Conservation (phyloP, 345 rosid genomes). For the Sonneratia caseolaris region DNA sequence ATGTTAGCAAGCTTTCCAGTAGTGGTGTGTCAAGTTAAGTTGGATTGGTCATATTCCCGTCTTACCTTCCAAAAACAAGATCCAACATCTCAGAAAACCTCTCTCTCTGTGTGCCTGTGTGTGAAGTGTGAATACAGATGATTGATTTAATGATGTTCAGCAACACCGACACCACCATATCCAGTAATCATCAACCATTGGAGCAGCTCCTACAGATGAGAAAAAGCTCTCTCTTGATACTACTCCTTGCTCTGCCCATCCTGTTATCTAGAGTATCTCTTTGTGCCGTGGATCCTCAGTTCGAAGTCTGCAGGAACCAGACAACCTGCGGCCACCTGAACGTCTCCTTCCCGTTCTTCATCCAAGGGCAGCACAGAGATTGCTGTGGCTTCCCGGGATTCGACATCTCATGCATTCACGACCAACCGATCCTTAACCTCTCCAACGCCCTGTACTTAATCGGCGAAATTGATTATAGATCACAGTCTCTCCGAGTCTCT, state of each 20-base stretch:
- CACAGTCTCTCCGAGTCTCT: constrained; percentile 31
- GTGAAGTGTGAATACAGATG: background rate
- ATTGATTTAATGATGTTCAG: background rate
- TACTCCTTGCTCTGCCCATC: constrained; percentile 3
- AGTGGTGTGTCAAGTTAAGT: background rate
- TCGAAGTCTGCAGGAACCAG: constrained; percentile 17
- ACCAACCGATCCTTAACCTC: constrained; percentile 20
- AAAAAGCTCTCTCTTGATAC: background rate
- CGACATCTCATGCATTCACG: constrained; percentile 20
- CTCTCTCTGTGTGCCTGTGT: background rate
- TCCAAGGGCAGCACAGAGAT: constrained; percentile 13
- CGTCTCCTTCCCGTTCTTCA: constrained; percentile 31
- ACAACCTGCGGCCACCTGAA: constrained; percentile 20
- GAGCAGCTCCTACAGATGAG: background rate
- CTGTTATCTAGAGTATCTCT: constrained; percentile 3
- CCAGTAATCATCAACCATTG: background rate
- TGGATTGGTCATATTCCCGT: background rate
- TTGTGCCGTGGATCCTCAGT: constrained; percentile 6
- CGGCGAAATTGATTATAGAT: constrained; percentile 18
- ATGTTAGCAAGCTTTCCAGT: background rate
- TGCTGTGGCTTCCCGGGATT: constrained; percentile 48
- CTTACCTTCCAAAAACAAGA: background rate
- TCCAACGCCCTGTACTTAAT: constrained; percentile 13
- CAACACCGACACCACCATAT: background rate
- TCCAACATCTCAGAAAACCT: too few relatives aligned